Conservation (phyloP, 2,329 filamentous ascomycete genomes). For the Chrysosporium queenslandicum region DNA sequence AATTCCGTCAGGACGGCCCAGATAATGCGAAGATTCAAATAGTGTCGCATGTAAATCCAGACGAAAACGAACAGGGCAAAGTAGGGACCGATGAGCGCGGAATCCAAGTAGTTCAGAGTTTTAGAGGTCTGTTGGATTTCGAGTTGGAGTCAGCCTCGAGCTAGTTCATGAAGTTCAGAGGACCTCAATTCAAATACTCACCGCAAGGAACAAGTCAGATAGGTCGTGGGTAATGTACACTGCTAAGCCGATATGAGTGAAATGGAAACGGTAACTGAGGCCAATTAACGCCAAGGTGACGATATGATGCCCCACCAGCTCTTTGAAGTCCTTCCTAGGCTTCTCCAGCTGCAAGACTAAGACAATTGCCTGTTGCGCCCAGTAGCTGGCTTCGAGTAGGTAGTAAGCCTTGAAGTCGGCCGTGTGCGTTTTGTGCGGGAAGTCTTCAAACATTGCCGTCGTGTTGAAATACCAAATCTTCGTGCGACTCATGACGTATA, state of each 20-base stretch:
- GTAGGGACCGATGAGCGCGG: constrained; percentile 67
- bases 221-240: constrained; percentile 95
- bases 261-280: constrained; percentile 89
- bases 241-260: constrained; percentile 85
- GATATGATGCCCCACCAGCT: constrained; percentile 83
- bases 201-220: constrained; percentile 88
- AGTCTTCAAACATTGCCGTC: constrained; percentile 75
- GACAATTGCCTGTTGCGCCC: constrained; percentile 88
- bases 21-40: constrained; percentile 42
- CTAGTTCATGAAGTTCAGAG: not conserved
- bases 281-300: constrained; percentile 76
- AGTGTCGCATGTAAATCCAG: constrained; percentile 88
- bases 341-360: constrained; percentile 80
- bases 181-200: constrained; percentile 39
- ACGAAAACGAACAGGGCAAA: constrained; percentile 70
- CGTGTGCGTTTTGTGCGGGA: constrained; percentile 73
- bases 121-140: constrained; percentile 62
- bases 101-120: constrained; percentile 80
- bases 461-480: constrained; percentile 96
- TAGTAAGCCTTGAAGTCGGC: constrained; percentile 90
- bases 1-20: constrained; percentile 41
- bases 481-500: constrained; percentile 86
- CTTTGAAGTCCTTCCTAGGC: constrained; percentile 88
- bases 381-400: constrained; percentile 86
- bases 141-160: not conserved